Base-by-base conservation (phyloP, 805 yeast genomes). In the Metschnikowia henanensis region DNA sequence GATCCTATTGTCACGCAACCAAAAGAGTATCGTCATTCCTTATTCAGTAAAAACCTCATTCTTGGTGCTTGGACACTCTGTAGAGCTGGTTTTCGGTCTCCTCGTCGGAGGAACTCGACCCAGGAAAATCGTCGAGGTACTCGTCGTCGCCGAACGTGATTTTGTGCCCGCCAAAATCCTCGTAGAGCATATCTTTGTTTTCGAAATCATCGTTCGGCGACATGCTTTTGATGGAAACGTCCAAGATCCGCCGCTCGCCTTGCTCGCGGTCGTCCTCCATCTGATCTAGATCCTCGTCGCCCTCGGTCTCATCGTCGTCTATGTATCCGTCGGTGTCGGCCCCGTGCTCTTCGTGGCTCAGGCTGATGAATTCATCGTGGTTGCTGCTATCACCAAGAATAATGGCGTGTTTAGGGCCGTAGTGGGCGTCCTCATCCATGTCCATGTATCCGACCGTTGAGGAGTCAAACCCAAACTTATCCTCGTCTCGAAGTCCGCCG, bases 51-150 rank as follows among this genome's bases (percentile, higher is more conserved):
- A n/a, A 18, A 34, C 30, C 10, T 43, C 52, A 64, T 29, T 57
- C 59, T 42, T 55, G 58, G 43, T 68, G 73, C 41, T 62, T 66
- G 15, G 68, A 58, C 18, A 68, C 76, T 47, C 80, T 70, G 34
- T 74, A 64, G 37, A 76, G 64, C 50, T 61, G 70, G 43, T 60
- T 63, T 12, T 53, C 58, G 5, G 45, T 64, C 13, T 62, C 70
- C 2, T 68, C 73, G 20, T 67, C 71, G 17, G 73, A 68, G 16
- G 78, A 75, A 21, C 71, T 72, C 15, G 72, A 70, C 20, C 70
- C 77, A 30, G 78, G 67, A 38, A 70, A 55, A 44, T 69, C 67
- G 34, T 68, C 73, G 25, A 66, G 48, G 41, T 60, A 65, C 30
- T 59, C 61, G 18, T 67, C 68, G 18, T 60, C 61, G 19, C 43